These are phyloP conservation scores for Aegilops sharonensis DNA, from an alignment of 176 grass and related monocot genomes.

Conservation along the genomic window DNA sequence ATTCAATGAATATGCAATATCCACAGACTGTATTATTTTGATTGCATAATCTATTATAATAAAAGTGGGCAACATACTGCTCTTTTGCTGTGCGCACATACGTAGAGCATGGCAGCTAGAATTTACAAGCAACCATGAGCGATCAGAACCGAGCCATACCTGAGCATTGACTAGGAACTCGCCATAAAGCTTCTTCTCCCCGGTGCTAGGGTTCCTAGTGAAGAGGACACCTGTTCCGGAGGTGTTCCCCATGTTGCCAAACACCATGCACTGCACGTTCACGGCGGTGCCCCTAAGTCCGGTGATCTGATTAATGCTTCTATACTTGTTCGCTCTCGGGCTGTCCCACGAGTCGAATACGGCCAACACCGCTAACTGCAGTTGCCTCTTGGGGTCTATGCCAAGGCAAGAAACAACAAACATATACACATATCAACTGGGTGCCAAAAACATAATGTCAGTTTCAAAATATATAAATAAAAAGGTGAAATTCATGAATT, in stretches of 20 bases:
- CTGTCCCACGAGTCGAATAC: constrained; percentile 98
- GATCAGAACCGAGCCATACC: constrained; percentile 16
- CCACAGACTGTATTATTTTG: neutral
- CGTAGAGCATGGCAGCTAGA: neutral
- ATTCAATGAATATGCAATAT: neutral
- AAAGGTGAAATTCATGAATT: neutral
- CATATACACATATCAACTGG: neutral
- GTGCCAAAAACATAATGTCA: neutral
- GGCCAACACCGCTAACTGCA: constrained; percentile 67
- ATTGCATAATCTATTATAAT: neutral
- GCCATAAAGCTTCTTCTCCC: constrained; percentile 96
- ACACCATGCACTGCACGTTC: constrained; percentile 97
- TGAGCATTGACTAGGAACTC: constrained; percentile 96
- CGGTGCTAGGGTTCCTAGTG: constrained; percentile 90
- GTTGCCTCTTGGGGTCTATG: constrained; percentile 75
- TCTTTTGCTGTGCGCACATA: neutral
- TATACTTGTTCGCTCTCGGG: constrained; percentile 81
- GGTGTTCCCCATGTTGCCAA: constrained; percentile 95
- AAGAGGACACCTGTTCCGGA: constrained; percentile 98
- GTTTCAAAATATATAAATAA: neutral
- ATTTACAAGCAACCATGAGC: neutral
- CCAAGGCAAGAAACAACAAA: neutral
- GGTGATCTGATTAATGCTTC: constrained; percentile 91
- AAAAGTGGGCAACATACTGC: neutral
- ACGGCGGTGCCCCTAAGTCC: constrained; percentile 85